Conservation (phyloP, 768 basidiomycete genomes). For the Cystofilobasidium macerans region DNA sequence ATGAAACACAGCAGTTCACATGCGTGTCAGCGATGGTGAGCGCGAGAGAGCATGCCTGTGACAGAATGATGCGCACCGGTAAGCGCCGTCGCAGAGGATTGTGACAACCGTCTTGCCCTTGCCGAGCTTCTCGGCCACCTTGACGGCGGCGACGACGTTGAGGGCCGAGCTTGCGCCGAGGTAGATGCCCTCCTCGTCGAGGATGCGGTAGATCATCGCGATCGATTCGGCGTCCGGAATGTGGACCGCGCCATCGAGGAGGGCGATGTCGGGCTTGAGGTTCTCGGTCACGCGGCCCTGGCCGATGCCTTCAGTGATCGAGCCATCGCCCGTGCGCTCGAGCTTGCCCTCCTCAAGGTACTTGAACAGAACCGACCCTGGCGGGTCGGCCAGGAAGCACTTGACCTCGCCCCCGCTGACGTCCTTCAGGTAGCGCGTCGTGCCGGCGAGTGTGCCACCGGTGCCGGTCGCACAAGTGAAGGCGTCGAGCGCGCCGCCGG, state of each 20-base stretch:
- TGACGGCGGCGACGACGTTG: slow-evolving; percentile 86
- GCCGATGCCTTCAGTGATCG: slow-evolving; percentile 57
- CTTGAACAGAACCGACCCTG: slow-evolving; percentile 80
- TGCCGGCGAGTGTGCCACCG: slow-evolving; percentile 87
- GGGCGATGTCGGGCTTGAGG: slow-evolving; percentile 64
- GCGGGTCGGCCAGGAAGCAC: slow-evolving; percentile 92
- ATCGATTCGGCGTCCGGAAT: slow-evolving; percentile 83
- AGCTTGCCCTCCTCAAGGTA: slow-evolving; percentile 62
- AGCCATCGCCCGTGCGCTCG: slow-evolving; percentile 56
- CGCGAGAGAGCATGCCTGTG: not conserved
- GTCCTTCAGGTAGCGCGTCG: slow-evolving; percentile 72
- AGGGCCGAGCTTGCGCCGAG: slow-evolving; percentile 86
- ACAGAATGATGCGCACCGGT: slow-evolving; percentile 48
- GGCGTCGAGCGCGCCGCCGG: slow-evolving; percentile 61
- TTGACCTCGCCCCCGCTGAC: slow-evolving; percentile 65
- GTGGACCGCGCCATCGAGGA: slow-evolving; percentile 70
- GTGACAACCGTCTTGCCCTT: slow-evolving; percentile 87
- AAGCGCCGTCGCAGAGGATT: slow-evolving; percentile 87
- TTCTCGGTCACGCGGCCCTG: slow-evolving; percentile 94
- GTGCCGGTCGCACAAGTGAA: slow-evolving; percentile 93
- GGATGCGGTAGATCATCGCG: slow-evolving; percentile 80
- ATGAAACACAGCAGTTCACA: not conserved
- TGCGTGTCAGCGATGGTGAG: not conserved
- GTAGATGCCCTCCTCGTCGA: slow-evolving; percentile 88
- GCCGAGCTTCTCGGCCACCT: slow-evolving; percentile 73